Percentiles rank a stretch among this genome's conserved stretches.
Conservation (phyloP, 106 monocot species). For the Triglochin maritima region DNA sequence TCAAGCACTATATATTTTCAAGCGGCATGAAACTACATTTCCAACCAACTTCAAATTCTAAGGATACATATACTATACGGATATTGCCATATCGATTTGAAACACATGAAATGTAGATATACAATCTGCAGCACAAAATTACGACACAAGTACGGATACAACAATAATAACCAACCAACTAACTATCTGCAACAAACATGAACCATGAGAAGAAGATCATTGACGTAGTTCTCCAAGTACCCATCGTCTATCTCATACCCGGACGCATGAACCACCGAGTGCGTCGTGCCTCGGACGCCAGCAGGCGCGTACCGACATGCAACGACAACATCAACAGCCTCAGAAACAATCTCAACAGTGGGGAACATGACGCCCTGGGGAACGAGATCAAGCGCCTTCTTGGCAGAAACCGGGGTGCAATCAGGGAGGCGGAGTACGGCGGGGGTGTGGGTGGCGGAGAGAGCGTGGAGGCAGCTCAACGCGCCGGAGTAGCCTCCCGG, state of each 20-base stretch:
- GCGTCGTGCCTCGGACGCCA: constrained; percentile 73
- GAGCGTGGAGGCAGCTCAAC: constrained; percentile 63
- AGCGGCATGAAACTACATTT: no score
- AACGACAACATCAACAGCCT: constrained; percentile 49
- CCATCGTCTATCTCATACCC: constrained; percentile 71
- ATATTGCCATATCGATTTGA: no score
- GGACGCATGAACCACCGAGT: constrained; percentile 72
- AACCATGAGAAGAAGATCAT: constrained; percentile 61
- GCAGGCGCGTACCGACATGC: constrained; percentile 69
- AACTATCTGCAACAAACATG: no score
- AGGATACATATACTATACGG: no score
- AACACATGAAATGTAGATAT: no score
- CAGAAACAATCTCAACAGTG: constrained; percentile 26
- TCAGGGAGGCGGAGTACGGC: constrained; percentile 74
- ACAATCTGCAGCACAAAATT: no score
- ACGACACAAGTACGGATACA: no score
- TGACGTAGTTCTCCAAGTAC: constrained; percentile 58
- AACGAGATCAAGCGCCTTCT: constrained; percentile 92
- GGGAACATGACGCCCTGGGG: constrained; percentile 90
- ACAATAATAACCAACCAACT: no score
- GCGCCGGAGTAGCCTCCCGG: constrained; percentile 48
- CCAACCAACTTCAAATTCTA: no score
- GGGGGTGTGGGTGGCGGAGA: constrained; percentile 44
- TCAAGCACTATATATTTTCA: no score
- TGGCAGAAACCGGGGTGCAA: constrained; percentile 42